phyloP scores from a whole-genome alignment of 495 filamentous ascomycete genomes.

The Aeminium ludgeri region DNA sequence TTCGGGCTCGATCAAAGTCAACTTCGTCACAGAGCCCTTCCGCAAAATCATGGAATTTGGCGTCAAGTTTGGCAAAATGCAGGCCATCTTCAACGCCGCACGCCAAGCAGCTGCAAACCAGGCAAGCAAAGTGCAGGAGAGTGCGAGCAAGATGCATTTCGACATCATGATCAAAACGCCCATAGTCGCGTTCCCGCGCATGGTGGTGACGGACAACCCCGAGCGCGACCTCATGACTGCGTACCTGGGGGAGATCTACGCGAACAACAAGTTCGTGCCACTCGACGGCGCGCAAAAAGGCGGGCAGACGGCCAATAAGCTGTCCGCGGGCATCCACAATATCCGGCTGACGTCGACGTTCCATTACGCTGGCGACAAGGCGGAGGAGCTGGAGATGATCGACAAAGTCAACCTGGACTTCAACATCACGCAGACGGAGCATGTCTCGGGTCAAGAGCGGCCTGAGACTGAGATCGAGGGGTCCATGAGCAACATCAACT shows the following conservation, averaged over 20 bases:
- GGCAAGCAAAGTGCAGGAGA: constrained; percentile 81
- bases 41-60: constrained; percentile 95
- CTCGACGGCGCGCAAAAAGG: constrained; percentile 50
- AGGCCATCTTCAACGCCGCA: constrained; percentile 94
- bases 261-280: constrained; percentile 75
- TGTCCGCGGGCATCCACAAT: constrained; percentile 80
- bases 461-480: constrained; percentile 88
- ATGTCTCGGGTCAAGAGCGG: constrained; percentile 55
- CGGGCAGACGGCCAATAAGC: constrained; percentile 65
- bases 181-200: constrained; percentile 80
- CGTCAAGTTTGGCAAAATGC: constrained; percentile 98
- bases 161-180: constrained; percentile 86
- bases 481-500: constrained; percentile 77
- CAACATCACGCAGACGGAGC: constrained; percentile 76
- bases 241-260: constrained; percentile 92
- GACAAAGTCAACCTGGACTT: constrained; percentile 91
- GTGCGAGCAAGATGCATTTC: constrained; percentile 75
- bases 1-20: constrained; percentile 86
- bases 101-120: constrained; percentile 89
- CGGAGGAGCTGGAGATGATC: constrained; percentile 85
- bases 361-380: constrained; percentile 52
- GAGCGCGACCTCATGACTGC: constrained; percentile 72
- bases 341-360: constrained; percentile 81
- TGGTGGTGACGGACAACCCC: constrained; percentile 42
- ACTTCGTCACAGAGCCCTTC: constrained; percentile 92